phyloP scores from a whole-genome alignment of 371 early-diverging fungal species.

The Cokeromyces recurvatus region DNA sequence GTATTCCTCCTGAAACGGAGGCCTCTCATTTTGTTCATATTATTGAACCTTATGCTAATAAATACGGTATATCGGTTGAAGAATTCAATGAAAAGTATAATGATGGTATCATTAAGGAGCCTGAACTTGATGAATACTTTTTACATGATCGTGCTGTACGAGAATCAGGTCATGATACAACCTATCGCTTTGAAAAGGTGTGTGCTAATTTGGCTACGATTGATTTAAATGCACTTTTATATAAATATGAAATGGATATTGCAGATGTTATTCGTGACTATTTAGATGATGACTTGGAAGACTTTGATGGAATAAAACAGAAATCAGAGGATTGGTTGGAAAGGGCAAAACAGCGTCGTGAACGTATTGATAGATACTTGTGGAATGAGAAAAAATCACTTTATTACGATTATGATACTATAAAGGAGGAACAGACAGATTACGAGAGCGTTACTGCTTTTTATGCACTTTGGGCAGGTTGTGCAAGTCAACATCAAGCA shows the following conservation, averaged over 20 bases:
- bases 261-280: slow-evolving; percentile 63
- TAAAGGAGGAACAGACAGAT: slow-evolving; percentile 39
- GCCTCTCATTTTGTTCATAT: slow-evolving; percentile 90
- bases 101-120: slow-evolving; percentile 60
- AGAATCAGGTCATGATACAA: slow-evolving; percentile 96
- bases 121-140: slow-evolving; percentile 91
- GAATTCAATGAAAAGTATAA: slow-evolving; percentile 72
- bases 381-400: slow-evolving; percentile 60
- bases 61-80: slow-evolving; percentile 60
- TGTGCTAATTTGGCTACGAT: slow-evolving; percentile 92
- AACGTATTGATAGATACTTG: slow-evolving; percentile 60
- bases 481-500: slow-evolving; percentile 63
- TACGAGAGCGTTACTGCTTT: slow-evolving; percentile 76
- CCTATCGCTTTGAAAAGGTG: slow-evolving; percentile 88
- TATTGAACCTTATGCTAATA: slow-evolving; percentile 79
- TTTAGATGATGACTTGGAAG: slow-evolving; percentile 55
- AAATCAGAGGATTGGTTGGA: slow-evolving; percentile 48
- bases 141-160: slow-evolving; percentile 96
- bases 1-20: slow-evolving; percentile 98
- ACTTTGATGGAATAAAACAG: slow-evolving; percentile 42
- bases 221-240: slow-evolving; percentile 87
- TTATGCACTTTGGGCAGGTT: slow-evolving; percentile 74
- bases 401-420: slow-evolving; percentile 66
- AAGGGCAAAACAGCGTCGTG: slow-evolving; percentile 49
- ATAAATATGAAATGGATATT: slow-evolving; percentile 93